Conservation (phyloP, 139 green algal genomes). For the Chlamydomonas eustigma region DNA sequence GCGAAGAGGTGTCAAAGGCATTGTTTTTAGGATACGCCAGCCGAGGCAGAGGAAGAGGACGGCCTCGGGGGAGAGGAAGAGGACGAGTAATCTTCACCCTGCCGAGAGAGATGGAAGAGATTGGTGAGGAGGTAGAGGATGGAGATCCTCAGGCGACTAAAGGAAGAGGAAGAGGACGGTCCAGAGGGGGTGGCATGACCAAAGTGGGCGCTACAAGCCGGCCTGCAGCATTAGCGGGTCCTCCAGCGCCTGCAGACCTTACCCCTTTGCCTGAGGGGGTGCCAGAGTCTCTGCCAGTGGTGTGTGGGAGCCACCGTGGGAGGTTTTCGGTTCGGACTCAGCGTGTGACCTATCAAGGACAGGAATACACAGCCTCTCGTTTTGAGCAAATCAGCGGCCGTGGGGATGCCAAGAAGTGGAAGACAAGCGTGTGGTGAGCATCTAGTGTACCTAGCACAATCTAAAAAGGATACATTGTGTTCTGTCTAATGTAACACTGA, state of each 20-base stretch:
- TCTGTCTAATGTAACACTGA: too few relatives aligned
- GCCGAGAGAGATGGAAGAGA: neutral
- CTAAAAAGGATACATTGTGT: too few relatives aligned
- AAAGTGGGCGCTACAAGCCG: neutral
- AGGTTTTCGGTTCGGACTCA: constrained; percentile 60
- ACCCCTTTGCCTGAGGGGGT: constrained; percentile 54
- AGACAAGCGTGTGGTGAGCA: constrained; percentile 61
- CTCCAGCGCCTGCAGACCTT: constrained; percentile 44
- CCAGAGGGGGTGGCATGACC: neutral
- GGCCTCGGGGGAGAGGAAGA: neutral
- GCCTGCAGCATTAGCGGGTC: neutral
- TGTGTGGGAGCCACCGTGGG: constrained; percentile 54
- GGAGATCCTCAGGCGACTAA: too few relatives aligned
- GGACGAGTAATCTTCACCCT: neutral
- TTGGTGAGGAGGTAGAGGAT: neutral
- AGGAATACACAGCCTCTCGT: constrained; percentile 52
- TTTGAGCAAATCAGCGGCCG: constrained; percentile 78
- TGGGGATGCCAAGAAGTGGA: constrained; percentile 88
- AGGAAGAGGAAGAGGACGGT: neutral
- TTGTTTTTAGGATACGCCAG: neutral
- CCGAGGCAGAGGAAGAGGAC: neutral
- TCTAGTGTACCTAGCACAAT: too few relatives aligned
- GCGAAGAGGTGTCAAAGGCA: neutral
- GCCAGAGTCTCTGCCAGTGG: constrained; percentile 53
- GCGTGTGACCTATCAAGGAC: constrained; percentile 44